A percentile compares a stretch with the other conserved stretches of the same genome.
Conservation (phyloP, 1,139 yeast genomes). For the Yamadazyma kanchanaburiensis region DNA sequence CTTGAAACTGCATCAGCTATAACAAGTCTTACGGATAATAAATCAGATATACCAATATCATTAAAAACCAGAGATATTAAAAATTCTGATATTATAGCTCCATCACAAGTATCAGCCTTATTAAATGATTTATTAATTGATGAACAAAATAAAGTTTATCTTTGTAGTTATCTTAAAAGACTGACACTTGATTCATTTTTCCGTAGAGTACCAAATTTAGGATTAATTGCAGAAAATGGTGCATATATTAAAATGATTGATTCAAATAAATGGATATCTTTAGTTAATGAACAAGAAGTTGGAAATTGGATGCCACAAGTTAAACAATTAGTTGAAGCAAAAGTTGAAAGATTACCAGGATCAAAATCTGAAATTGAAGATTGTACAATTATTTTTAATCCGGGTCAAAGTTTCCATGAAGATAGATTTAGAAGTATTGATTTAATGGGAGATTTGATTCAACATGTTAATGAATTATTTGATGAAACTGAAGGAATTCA, state of each 20-base stretch:
- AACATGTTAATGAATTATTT: constrained; percentile 78
- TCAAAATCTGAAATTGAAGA: constrained; percentile 71
- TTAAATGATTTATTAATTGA: constrained; percentile 47
- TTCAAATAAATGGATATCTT: constrained; percentile 59
- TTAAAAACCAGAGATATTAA: constrained; percentile 17
- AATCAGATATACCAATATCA: constrained; percentile 15
- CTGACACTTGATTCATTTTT: constrained; percentile 65
- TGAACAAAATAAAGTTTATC: constrained; percentile 62
- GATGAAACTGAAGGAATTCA: constrained; percentile 61
- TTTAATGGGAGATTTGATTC: constrained; percentile 79
- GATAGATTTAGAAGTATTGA: constrained; percentile 65
- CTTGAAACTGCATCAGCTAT: constrained; percentile 42
- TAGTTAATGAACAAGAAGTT: constrained; percentile 51
- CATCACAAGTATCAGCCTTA: constrained; percentile 48
- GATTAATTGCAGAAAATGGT: constrained; percentile 89
- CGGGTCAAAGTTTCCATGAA: constrained; percentile 57
- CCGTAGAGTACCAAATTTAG: constrained; percentile 65
- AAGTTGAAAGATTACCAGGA: constrained; percentile 79
- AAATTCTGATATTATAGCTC: constrained; percentile 31
- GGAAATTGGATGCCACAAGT: constrained; percentile 62
- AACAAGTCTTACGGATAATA: constrained; percentile 15
- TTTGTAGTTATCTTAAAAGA: constrained; percentile 63
- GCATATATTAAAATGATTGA: constrained; percentile 62
- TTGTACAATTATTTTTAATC: constrained; percentile 70
- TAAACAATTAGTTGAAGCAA: constrained; percentile 56